phyloP scores from a whole-genome alignment of 164 flowering plant genomes.

The Vitis rotundifolia region DNA sequence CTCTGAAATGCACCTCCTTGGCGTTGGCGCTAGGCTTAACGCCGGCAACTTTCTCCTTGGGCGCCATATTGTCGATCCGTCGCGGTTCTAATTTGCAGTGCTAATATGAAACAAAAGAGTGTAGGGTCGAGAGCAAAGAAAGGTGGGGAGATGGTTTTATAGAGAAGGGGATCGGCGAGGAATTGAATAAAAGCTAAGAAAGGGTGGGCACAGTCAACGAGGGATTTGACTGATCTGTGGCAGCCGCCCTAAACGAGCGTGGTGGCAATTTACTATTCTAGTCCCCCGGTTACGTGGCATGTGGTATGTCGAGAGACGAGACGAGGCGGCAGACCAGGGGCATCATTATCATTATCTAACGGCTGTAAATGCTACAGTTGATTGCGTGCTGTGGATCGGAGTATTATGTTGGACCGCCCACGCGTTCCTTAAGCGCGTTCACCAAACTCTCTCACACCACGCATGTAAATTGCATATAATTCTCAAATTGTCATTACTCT shows the following conservation, averaged over 20 bases:
- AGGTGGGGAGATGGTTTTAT: conserved; percentile 15
- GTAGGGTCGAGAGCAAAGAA: background rate
- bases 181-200: conserved; percentile 3
- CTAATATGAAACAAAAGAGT: background rate
- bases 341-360: conserved; percentile 18
- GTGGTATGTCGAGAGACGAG: conserved; percentile 7
- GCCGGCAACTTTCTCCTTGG: conserved; percentile 22
- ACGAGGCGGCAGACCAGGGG: background rate
- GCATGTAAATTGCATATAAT: too few relatives aligned
- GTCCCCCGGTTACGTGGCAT: conserved; percentile 32
- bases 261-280: conserved; percentile 20
- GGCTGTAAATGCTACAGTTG: conserved; percentile 12
- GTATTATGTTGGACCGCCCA: background rate
- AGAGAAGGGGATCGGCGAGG: conserved; percentile 9
- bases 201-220: conserved; percentile 32
- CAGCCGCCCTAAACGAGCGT: conserved; percentile 41
- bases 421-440: background rate
- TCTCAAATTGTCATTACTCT: too few relatives aligned
- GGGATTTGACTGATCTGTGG: conserved; percentile 43
- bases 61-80: conserved; percentile 26
- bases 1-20: conserved; percentile 45
- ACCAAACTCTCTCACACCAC: background rate
- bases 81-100: too few relatives aligned
- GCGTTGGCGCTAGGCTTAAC: conserved; percentile 4
- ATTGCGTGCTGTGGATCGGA: conserved; percentile 13